Base-by-base conservation (phyloP, 805 yeast genomes). In the Ogataea minuta region DNA sequence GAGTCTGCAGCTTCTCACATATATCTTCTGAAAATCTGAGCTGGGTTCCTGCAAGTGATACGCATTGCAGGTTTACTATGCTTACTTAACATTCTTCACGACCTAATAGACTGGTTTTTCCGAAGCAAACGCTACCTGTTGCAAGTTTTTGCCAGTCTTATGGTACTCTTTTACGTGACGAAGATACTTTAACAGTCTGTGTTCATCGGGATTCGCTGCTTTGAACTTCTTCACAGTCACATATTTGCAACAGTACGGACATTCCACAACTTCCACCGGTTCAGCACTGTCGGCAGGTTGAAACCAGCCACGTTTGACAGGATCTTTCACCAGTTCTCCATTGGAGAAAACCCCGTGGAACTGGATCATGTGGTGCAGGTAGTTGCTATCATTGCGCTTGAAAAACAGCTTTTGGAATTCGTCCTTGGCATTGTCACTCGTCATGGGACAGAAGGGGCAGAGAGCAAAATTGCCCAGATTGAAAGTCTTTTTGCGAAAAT, bases 321-420 rank as follows among this genome's bases (percentile, higher is more conserved):
- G 63, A 3, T 50, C 54, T 13, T 48, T 47, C 9, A 59, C 57
- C 7, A 41, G 34, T 12, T 50, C 49, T 7, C 63, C 63, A 30
- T 57, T 53, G 6, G 65, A 57, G 29, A 54, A 56, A 7, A 60
- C 52, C 6, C 65, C 65, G 37, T 60, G 65, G 32, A 49, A 57
- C 36, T 59, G 62, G 24, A 57, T 56, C 49, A 60, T 39, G 34
- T 60, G 65, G 28, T 60, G 65, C 13, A 60, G 36, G 30, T 59
- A 60, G 28, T 52, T 54, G 16, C 63, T 58, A 31, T 53, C 55
- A 38, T 59, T 60, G 31, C 62, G 47, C 37, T 53, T 54, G 39
- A 46, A 49, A 29, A 59, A 60, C 20, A 54, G 36, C 23, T 41
- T 43, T 24, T 44, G 43, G 37, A 35, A 48, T 14, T 46, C 45